These are phyloP conservation scores for Rhynchospora tenuis DNA, from an alignment of 176 grass and related monocot species.

Conservation along the genomic window DNA sequence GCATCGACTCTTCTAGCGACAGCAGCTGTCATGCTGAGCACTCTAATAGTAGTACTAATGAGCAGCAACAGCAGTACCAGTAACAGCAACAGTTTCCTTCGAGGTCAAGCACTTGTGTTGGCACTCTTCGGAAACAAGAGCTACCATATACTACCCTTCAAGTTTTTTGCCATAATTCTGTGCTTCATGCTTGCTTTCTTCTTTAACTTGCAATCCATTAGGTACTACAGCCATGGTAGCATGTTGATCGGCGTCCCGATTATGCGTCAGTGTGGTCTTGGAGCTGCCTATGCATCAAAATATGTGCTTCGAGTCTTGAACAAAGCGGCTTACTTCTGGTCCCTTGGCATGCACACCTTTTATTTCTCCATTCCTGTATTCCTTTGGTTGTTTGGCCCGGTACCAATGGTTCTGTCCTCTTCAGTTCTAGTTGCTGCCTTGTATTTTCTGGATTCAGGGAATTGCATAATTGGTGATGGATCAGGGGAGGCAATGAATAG, in stretches of 20 bases:
- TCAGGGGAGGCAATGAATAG: neutral
- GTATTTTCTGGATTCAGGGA: slow-evolving; percentile 16
- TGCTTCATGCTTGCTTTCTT: slow-evolving; percentile 86
- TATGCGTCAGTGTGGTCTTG: neutral
- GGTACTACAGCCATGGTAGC: slow-evolving; percentile 74
- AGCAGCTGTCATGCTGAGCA: slow-evolving; percentile 67
- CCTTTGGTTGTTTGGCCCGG: slow-evolving; percentile 74
- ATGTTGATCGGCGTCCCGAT: slow-evolving; percentile 57
- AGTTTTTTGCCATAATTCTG: slow-evolving; percentile 66
- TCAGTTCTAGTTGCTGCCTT: neutral
- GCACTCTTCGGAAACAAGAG: slow-evolving; percentile 18
- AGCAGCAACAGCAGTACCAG: slow-evolving; percentile 3
- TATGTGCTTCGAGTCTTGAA: slow-evolving; percentile 58
- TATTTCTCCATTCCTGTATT: slow-evolving; percentile 65
- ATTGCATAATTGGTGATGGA: neutral
- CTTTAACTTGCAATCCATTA: slow-evolving; percentile 72
- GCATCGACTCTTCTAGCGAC: slow-evolving; percentile 76
- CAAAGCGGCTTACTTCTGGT: slow-evolving; percentile 68
- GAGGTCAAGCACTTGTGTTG: slow-evolving; percentile 6
- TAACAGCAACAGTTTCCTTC: neutral
- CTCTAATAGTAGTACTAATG: slow-evolving; percentile 67
- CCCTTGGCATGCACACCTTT: slow-evolving; percentile 72
- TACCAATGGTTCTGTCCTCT: slow-evolving; percentile 42
- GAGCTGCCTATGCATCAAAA: neutral
- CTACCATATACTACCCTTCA: slow-evolving; percentile 27